phyloP scores from a whole-genome alignment of 352 stramenopile genomes.

The Phytophthora hibernalis region DNA sequence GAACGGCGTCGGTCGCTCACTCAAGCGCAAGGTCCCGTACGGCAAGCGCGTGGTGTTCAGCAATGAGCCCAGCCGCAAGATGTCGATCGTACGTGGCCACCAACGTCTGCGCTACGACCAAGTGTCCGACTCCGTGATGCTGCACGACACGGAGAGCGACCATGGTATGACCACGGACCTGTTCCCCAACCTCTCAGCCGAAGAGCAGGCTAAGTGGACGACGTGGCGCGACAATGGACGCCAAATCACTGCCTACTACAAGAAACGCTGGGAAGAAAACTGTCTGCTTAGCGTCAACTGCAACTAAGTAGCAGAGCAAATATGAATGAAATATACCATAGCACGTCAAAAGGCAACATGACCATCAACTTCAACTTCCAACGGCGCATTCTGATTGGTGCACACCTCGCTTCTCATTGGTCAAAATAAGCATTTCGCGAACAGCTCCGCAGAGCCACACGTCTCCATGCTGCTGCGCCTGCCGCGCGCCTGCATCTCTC shows the following conservation, averaged over 20 bases:
- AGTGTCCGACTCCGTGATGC: slow-evolving; percentile 31
- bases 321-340: slow-evolving; percentile 16
- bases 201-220: slow-evolving; percentile 29
- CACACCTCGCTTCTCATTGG: not conserved
- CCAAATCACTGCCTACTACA: slow-evolving; percentile 60
- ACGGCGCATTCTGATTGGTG: not conserved
- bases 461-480: slow-evolving; percentile 15
- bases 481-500: not conserved
- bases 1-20: slow-evolving; percentile 43
- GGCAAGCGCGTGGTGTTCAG: slow-evolving; percentile 52
- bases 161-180: slow-evolving; percentile 46
- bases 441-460: slow-evolving; percentile 11
- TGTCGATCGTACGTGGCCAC: slow-evolving; percentile 44
- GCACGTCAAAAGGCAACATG: not conserved
- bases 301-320: slow-evolving; percentile 2
- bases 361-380: not conserved
- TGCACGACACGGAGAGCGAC: slow-evolving; percentile 50
- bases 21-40: slow-evolving; percentile 48
- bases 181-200: slow-evolving; percentile 31
- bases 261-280: slow-evolving; percentile 51
- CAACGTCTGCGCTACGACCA: slow-evolving; percentile 53
- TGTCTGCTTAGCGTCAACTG: slow-evolving; percentile 45
- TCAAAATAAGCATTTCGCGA: not conserved
- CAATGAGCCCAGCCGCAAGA: slow-evolving; percentile 56
- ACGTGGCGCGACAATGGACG: slow-evolving; percentile 36